phyloP scores from a whole-genome alignment of 331 rosid genomes.

The Erythrophleum ivorense region DNA sequence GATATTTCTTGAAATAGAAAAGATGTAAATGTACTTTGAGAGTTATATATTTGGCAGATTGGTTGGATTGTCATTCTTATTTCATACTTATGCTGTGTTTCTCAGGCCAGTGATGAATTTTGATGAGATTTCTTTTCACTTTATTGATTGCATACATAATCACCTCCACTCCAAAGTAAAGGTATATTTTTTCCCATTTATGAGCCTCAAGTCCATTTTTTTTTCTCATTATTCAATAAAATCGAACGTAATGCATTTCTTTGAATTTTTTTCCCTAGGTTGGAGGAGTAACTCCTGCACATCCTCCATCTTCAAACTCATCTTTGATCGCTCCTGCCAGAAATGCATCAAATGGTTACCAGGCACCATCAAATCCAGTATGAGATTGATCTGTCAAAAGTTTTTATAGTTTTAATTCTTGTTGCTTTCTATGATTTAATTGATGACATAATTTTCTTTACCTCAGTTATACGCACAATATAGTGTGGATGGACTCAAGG shows the following conservation, averaged over 20 bases:
- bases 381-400: conserved; percentile 32
- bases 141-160: conserved; percentile 87
- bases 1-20: neutral
- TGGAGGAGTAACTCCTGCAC: conserved; percentile 57
- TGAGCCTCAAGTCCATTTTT: neutral
- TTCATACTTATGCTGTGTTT: conserved; percentile 33
- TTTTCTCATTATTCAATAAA: conserved; percentile 6
- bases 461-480: conserved; percentile 64
- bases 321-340: conserved; percentile 54
- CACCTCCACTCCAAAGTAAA: conserved; percentile 64
- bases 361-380: conserved; percentile 66
- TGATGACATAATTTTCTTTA: conserved; percentile 30
- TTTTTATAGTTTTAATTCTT: conserved; percentile 27
- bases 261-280: conserved; percentile 39
- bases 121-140: conserved; percentile 89
- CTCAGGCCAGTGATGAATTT: conserved; percentile 81
- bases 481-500: conserved; percentile 67
- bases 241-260: conserved; percentile 14
- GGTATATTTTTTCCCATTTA: conserved; percentile 47
- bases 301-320: conserved; percentile 47
- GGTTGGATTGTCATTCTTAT: conserved; percentile 8
- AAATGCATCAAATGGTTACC: conserved; percentile 55
- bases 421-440: conserved; percentile 30
- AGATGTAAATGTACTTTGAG: neutral
- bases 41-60: conserved; percentile 17